Conservation (phyloP, 164 flowering plant species). For the Kalanchoe fedtschenkoi region DNA sequence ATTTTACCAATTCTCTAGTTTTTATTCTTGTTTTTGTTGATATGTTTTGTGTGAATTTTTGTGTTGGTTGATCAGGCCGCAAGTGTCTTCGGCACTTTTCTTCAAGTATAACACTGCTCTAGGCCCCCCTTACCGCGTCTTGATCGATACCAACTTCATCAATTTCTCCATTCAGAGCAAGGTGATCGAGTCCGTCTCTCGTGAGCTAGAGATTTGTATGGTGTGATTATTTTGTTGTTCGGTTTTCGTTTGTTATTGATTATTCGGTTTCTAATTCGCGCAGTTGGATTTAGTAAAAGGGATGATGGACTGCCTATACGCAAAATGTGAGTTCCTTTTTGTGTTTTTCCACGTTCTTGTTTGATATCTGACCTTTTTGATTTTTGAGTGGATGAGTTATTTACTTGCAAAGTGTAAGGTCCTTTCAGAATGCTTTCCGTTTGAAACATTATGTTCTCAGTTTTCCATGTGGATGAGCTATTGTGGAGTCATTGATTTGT, state of each 20-base stretch:
- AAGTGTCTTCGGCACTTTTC: slow-evolving; percentile 76
- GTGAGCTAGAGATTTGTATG: no score
- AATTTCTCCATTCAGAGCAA: slow-evolving; percentile 95
- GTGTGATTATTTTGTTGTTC: no score
- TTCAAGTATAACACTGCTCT: slow-evolving; percentile 70
- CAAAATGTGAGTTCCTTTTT: slow-evolving; percentile 71
- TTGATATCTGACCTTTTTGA: not conserved
- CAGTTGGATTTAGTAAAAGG: slow-evolving; percentile 84
- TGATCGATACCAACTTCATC: slow-evolving; percentile 97
- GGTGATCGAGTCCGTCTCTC: no score
- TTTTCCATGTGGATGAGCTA: not conserved
- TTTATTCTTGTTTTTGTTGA: not conserved
- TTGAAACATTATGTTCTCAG: not conserved
- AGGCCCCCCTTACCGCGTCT: slow-evolving; percentile 87
- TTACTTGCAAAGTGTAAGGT: not conserved
- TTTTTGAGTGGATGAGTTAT: not conserved
- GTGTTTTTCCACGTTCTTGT: not conserved
- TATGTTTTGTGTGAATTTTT: not conserved
- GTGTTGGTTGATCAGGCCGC: slow-evolving; percentile 34
- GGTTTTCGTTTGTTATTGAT: not conserved
- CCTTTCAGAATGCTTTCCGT: not conserved
- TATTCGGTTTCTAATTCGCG: slow-evolving; percentile 14
- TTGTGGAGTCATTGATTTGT: not conserved
- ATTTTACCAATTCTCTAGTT: not conserved
- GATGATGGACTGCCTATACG: slow-evolving; percentile 94